Base-by-base conservation (phyloP, 208 protist species). In the Trypanosoma avium region DNA sequence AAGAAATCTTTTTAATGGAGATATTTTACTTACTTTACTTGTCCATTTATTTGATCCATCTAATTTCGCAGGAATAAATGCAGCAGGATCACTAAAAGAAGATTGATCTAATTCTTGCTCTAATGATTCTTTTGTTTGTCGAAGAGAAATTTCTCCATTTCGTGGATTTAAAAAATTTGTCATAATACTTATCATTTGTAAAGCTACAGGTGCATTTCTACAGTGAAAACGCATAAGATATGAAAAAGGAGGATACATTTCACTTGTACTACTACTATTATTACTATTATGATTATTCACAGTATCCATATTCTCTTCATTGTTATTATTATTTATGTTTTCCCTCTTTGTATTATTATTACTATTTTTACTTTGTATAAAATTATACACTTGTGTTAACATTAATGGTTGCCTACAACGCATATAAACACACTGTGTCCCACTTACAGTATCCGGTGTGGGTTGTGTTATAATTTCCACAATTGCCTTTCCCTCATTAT, bases 191-290 rank as follows among this genome's bases (percentile, higher is more conserved):
- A 67, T 4, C 24, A 67, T 26, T 9, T 67, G 61, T 27, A 67
- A 21, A 30, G 35, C 48, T 26, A 67, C 21, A 53, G 36, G 52
- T 9, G 35, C 33, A 27, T 67, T 56, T 22, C 49, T 24, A 29
- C 61, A 60, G 35, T 67, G 61, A 58, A 67, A 67, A 22, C 61
- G 61, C 42, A 67, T 33, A 15, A 67, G 3, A 35, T 67, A 67
- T 29, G 61, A 57, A 40, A 67, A 67, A 8, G 49, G 61, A 21
- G 58, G 45, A 38, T 43, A 64, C 19, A 36, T 27, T 21, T 10
- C 27, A 27, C 21, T 29, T 8, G 17, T n/a, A n/a, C 27, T 13
- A 33, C 19, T 49, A 47, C 6, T 50, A 24, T 21, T 58, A 19
- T 27, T 29, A 3, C 5, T 43, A 27, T 17, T 13, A 26, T 21